Percentiles rank a stretch among this genome's conserved stretches.
These are phyloP conservation scores for Beauveria pseudobassiana DNA, from an alignment of 2,329 filamentous ascomycete genomes.

Conservation along the genomic window DNA sequence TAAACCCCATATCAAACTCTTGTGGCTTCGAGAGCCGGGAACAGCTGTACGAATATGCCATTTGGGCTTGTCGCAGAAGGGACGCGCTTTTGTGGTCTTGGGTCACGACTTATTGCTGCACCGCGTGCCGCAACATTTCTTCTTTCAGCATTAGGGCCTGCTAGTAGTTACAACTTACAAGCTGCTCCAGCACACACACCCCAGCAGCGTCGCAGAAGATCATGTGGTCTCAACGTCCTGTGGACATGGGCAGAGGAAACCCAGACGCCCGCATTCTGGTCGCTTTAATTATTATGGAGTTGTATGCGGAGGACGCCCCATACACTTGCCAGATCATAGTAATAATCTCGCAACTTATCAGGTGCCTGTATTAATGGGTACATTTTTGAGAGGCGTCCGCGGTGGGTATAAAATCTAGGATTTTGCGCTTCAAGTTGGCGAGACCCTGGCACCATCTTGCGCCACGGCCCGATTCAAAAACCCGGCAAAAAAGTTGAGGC, in stretches of 20 bases:
- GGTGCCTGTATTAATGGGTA: background rate
- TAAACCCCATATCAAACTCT: background rate
- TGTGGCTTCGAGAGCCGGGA: too few species aligned
- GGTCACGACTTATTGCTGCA: background rate
- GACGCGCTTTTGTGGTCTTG: background rate
- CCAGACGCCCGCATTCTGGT: background rate
- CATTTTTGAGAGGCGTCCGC: background rate
- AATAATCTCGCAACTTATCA: background rate
- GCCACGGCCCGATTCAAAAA: too few species aligned
- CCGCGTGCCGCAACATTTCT: background rate
- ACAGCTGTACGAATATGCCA: too few species aligned
- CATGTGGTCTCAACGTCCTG: background rate
- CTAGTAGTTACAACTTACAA: background rate
- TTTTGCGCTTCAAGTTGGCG: background rate
- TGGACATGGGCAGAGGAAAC: background rate
- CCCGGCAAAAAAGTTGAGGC: too few species aligned
- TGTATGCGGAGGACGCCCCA: background rate
- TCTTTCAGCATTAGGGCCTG: background rate
- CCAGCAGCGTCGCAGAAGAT: background rate
- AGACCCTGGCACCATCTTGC: too few species aligned
- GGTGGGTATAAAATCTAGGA: background rate
- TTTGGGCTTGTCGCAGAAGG: too few species aligned
- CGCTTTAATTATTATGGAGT: background rate
- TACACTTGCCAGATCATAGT: background rate
- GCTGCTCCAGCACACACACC: background rate